Base-by-base conservation (phyloP, 345 rosid genomes). In the Schrenkiella parvula region DNA sequence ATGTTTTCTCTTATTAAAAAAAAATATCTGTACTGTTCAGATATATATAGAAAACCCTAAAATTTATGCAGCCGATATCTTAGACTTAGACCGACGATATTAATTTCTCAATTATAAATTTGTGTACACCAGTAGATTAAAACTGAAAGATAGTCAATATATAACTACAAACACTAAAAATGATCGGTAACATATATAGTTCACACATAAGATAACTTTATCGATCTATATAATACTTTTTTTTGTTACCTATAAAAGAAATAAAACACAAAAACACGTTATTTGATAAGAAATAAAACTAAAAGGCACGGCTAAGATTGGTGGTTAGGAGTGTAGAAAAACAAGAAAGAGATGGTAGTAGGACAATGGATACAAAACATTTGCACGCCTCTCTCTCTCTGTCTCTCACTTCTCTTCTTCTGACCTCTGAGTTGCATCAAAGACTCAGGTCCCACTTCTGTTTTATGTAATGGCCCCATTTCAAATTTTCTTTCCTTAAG, bases 261-360 rank as follows among this genome's bases (percentile, higher is more conserved):
- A 14, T 0, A 12, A n/a, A n/a, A 13, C 50, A 2, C n/a, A 61
- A 11, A 48, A n/a, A n/a, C n/a, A 38, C 1, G 14, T 47, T 41
- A 52, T 41, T 7, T 4, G 18, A 44, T 29, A 15, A 22, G 15
- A 32, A 12, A 17, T 5, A 29, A 58, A 25, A 52, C 2, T 7
- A 42, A 63, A 68, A 53, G 71, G 75, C 29, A 54, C 59, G 75
- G 71, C 53, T 69, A 54, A 25, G 75, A 69, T 75, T 75, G 79
- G 79, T 70, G 79, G 79, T 68, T 75, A 39, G 70, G 8, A 63
- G 43, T 22, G 70, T 76, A 53, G 79, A 69, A 69, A 61, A 66
- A 69, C 29, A 61, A 75, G 25, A n/a, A 48, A 31, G 46, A 48
- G 60, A 58, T 35, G 66, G 73, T 51, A 46, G 73, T 51, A 46